Evolutionary conservation across 345 rosid species (phyloP), one percentile per base, ranked within the genome.

Genomic region (Eucalyptus pauciflora): DNA sequence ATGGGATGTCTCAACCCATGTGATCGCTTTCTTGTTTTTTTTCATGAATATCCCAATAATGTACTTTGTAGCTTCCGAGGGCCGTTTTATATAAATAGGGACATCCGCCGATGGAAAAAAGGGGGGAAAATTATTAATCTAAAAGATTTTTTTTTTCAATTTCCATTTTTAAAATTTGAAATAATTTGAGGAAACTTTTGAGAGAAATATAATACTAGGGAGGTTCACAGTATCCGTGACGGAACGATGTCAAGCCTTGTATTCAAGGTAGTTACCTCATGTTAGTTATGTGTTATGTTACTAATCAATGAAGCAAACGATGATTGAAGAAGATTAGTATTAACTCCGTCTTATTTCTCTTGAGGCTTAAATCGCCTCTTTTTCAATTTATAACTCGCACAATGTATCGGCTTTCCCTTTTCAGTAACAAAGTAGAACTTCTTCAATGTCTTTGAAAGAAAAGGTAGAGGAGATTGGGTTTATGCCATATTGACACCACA

Each of bases 401-500:
- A 1, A 7, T n/a, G 37, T n/a, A n/a, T 29, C 37, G 0, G 18
- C n/a, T 62, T 29, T 29, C 71, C 1, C 5, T 62, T 3, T 29
- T 13, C 18, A 3, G 8, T 3, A 62, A 62, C 71, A 4, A 31
- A 69, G 79, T 33, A 17, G 4, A 17, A 17, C 43, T 69, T 69
- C 13, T 69, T 69, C 24, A 5, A 69, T 17, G 79, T 67, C 79
- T 67, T 7, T 3, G 56, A 51, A 33, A 69, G 24, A 17, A 33
- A 33, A 31, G 80, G 80, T 33, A 17, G 5, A 69, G 80, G 80
- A 69, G 45, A 31, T 8, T 31, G 45, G 80, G 80, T 33, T 69
- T 31, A 10, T 17, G 45, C 6, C 45, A 17, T 69, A 5, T 17
- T 33, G 80, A 33, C 80, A 69, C 45, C 24, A 33, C 45, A 33